A percentile compares a stretch with the other conserved stretches of the same genome.
Evolutionary conservation across 371 early-diverging fungal genomes (phyloP).

Genomic region (Entomophthora muscae): DNA sequence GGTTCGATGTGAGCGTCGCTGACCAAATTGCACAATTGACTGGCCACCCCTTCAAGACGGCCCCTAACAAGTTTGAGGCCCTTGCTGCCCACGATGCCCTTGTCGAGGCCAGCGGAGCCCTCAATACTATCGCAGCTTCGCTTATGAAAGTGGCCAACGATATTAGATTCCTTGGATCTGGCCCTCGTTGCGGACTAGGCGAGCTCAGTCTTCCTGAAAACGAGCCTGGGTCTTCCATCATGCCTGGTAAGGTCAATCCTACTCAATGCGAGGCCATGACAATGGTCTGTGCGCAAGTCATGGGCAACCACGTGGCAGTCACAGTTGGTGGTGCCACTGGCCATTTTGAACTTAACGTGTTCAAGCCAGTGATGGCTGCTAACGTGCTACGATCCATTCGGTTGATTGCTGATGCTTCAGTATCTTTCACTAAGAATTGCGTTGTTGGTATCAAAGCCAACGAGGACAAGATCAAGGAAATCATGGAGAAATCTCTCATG

Average conservation of each 20-base stretch:
- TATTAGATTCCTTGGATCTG: slow-evolving; percentile 84
- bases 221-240: slow-evolving; percentile 95
- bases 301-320: slow-evolving; percentile 88
- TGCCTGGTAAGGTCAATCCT: slow-evolving; percentile 97
- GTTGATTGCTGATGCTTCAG: slow-evolving; percentile 63
- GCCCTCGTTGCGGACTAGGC: slow-evolving; percentile 92
- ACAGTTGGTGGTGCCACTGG: slow-evolving; percentile 82
- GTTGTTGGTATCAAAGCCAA: slow-evolving; percentile 83
- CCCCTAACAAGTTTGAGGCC: slow-evolving; percentile 96
- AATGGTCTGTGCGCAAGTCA: slow-evolving; percentile 94
- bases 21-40: slow-evolving; percentile 57
- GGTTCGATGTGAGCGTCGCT: slow-evolving; percentile 77
- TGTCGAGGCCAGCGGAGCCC: slow-evolving; percentile 83
- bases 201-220: slow-evolving; percentile 88
- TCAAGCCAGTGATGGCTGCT: slow-evolving; percentile 92
- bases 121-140: slow-evolving; percentile 85
- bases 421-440: slow-evolving; percentile 80
- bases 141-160: slow-evolving; percentile 96
- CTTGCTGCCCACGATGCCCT: slow-evolving; percentile 91
- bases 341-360: slow-evolving; percentile 95
- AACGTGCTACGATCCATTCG: slow-evolving; percentile 81
- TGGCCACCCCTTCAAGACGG: slow-evolving; percentile 72
- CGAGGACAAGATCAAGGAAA: slow-evolving; percentile 58
- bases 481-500: slow-evolving; percentile 80
- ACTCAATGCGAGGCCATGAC: slow-evolving; percentile 97